These are phyloP conservation scores for Penicillium arizonense DNA, from an alignment of 495 filamentous ascomycete genomes.

Conservation along the genomic window DNA sequence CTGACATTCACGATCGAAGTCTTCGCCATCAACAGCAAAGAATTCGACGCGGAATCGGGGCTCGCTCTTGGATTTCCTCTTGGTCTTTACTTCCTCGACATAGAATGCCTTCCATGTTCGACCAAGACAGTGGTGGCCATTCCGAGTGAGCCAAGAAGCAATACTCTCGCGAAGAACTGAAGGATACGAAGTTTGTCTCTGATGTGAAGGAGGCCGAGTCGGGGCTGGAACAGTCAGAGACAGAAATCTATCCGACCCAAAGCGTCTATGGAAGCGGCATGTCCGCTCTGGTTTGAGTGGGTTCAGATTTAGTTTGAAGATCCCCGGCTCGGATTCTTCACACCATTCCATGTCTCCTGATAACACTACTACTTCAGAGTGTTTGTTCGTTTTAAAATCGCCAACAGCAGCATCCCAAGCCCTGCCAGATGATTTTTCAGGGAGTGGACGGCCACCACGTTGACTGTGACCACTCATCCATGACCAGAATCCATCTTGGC, in stretches of 20 bases:
- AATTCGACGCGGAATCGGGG: conserved; percentile 46
- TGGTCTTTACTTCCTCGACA: conserved; percentile 40
- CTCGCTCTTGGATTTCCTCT: conserved; percentile 26
- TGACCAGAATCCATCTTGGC: conserved; percentile 40
- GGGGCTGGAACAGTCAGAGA: conserved; percentile 40
- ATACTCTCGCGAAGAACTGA: conserved; percentile 34
- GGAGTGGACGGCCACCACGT: conserved; percentile 28
- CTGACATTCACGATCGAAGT: conserved; percentile 27
- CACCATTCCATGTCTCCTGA: conserved; percentile 44
- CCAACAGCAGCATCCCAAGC: conserved; percentile 44
- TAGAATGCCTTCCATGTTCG: conserved; percentile 49
- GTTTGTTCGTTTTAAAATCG: conserved; percentile 32
- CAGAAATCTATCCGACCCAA: conserved; percentile 49
- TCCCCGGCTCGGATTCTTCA: conserved; percentile 28
- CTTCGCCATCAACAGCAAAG: conserved; percentile 51
- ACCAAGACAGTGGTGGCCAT: conserved; percentile 41
- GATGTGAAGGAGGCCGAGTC: conserved; percentile 33
- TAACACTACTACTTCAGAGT: conserved; percentile 42
- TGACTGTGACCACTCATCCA: conserved; percentile 32
- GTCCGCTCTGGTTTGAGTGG: conserved; percentile 43
- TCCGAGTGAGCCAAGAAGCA: conserved; percentile 41
- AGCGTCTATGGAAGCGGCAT: conserved; percentile 48
- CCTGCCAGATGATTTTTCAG: conserved; percentile 33
- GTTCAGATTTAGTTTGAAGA: conserved; percentile 42
- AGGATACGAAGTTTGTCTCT: conserved; percentile 21